Percentiles rank a stretch among this genome's conserved stretches.
These are phyloP conservation scores for Backusella morwellensis DNA, from an alignment of 192 early-diverging fungal genomes.

Conservation along the genomic window DNA sequence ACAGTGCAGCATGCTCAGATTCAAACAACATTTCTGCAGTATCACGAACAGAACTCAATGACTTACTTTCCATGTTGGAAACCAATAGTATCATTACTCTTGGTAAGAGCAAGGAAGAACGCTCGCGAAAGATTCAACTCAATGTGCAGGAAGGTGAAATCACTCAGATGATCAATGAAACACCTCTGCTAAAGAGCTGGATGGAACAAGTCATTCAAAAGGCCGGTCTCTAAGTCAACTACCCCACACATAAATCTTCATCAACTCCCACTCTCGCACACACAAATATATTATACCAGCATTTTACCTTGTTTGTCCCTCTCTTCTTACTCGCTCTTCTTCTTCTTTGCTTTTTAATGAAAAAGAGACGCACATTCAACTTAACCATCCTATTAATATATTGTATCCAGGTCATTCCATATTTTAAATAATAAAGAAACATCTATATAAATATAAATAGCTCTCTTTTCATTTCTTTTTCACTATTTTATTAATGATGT, in stretches of 20 bases:
- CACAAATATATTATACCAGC: neutral
- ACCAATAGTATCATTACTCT: constrained; percentile 62
- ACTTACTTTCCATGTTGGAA: constrained; percentile 73
- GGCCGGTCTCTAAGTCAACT: neutral
- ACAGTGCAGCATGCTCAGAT: constrained; percentile 49
- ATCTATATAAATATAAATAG: neutral
- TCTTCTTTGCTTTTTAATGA: neutral
- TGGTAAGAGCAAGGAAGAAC: constrained; percentile 40
- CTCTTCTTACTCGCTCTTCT: neutral
- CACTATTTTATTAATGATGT: no score
- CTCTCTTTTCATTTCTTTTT: no score
- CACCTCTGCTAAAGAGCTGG: neutral
- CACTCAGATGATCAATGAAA: constrained; percentile 15
- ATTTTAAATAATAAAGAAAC: neutral
- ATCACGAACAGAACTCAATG: constrained; percentile 71
- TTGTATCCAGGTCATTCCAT: neutral
- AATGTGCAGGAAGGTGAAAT: constrained; percentile 28
- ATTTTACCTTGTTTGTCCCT: neutral
- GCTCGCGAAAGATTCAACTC: constrained; percentile 32
- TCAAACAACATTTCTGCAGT: constrained; percentile 59
- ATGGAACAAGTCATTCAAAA: constrained; percentile 3
- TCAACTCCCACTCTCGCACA: neutral
- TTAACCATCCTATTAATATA: neutral
- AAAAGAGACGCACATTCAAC: neutral
- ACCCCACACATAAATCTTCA: neutral